Conservation (phyloP, 495 filamentous ascomycete genomes). For the Talaromyces borbonicus region DNA sequence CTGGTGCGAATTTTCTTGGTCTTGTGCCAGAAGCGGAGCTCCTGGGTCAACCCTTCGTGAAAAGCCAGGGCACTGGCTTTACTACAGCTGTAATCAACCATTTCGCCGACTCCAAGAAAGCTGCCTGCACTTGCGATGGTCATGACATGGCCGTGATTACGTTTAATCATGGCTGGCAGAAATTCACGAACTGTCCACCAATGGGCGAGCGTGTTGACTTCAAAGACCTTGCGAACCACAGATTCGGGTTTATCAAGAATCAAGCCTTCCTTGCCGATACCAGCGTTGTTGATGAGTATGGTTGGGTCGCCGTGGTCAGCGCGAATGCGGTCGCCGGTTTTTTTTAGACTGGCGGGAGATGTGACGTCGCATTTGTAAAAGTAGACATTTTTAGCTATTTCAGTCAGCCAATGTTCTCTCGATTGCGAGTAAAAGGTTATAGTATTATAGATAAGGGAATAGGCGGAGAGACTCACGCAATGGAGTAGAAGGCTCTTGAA, state of each 20-base stretch:
- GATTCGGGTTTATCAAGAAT: constrained; percentile 39
- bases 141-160: constrained; percentile 52
- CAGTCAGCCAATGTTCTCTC: neutral
- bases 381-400: constrained; percentile 26
- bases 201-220: constrained; percentile 51
- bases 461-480: constrained; percentile 15
- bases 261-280: constrained; percentile 34
- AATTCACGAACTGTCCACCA: constrained; percentile 50
- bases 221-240: constrained; percentile 41
- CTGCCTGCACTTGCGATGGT: constrained; percentile 46
- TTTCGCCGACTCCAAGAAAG: constrained; percentile 38
- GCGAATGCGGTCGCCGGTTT: constrained; percentile 36
- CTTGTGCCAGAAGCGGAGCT: constrained; percentile 32
- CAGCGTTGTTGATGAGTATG: constrained; percentile 55
- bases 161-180: constrained; percentile 48
- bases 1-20: constrained; percentile 35
- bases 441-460: neutral
- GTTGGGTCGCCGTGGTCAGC: constrained; percentile 37
- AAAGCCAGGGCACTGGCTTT: constrained; percentile 49
- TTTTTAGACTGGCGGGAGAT: constrained; percentile 30
- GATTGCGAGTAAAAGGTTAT: neutral
- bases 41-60: constrained; percentile 40
- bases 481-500: constrained; percentile 25
- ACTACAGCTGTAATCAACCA: constrained; percentile 45
- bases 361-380: constrained; percentile 48